phyloP scores from a whole-genome alignment of 176 grass and related monocot species.

The Poa annua region DNA sequence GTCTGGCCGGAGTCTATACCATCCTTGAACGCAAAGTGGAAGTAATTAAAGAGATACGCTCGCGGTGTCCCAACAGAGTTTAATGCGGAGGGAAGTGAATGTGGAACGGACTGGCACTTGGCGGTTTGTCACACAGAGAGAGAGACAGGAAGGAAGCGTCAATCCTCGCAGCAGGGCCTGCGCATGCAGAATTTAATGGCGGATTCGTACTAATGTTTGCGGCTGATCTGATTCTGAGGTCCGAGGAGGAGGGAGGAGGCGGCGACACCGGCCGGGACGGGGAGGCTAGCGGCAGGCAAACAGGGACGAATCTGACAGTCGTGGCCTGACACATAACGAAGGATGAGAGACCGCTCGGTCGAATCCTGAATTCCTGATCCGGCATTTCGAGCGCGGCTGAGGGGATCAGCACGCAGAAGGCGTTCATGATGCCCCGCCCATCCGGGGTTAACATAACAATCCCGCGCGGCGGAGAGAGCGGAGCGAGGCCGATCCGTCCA shows the following conservation, averaged over 20 bases:
- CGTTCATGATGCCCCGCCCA: background rate
- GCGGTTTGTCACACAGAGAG: background rate
- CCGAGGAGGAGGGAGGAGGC: background rate
- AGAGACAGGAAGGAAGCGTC: background rate
- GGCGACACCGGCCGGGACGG: background rate
- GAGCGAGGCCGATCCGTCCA: background rate
- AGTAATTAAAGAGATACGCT: background rate
- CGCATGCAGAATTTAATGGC: conserved; percentile 46
- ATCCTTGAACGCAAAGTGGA: conserved; percentile 9
- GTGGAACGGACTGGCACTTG: conserved; percentile 27
- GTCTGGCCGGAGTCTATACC: background rate
- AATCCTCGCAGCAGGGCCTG: background rate
- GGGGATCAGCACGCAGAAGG: too few relatives aligned
- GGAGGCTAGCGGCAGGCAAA: background rate
- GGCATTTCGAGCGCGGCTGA: conserved; percentile 1
- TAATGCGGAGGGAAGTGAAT: conserved; percentile 44
- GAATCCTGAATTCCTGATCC: conserved; percentile 31
- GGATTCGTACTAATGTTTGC: background rate
- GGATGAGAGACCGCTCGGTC: too few relatives aligned
- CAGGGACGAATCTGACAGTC: conserved; percentile 31
- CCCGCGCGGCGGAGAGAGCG: too few relatives aligned
- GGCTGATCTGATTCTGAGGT: conserved; percentile 32
- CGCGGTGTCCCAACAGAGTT: conserved; percentile 27
- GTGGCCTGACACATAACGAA: background rate
- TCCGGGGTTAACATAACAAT: background rate